Base-by-base conservation (phyloP, 306 rosid species). In the Cucurbita pepo region DNA sequence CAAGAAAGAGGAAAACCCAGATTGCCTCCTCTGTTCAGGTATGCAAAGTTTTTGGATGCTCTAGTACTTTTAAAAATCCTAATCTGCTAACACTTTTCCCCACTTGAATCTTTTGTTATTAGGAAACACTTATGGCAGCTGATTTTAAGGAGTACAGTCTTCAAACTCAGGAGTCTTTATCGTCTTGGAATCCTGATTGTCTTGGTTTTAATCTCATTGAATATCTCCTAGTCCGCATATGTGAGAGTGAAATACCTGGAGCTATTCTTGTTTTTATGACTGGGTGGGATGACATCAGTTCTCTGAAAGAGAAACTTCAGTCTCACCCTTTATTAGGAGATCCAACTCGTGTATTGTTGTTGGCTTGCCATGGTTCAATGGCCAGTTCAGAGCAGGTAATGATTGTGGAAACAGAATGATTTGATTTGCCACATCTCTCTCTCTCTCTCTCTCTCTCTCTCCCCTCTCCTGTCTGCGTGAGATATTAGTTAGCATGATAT, bases 251-350 rank as follows among this genome's bases (percentile, higher is more conserved):
- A 72, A 78, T 72, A 71, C 93, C 92, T 52, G 99, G 99, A 50
- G 99, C 96, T 52, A 79, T 95, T 79, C 85, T 95, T 75, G 91
- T 95, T 83, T 95, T 95, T 83, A 86, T 95, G 99, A 95, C 99
- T 58, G 99, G 99, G 71, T 95, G 99, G 96, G 99, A 95, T 82
- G 99, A 91, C 77, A 91, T 95, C 76, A 88, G 77, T 77, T 88
- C 90, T 79, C 81, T 95, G 66, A 95, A 88, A 77, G 99, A 95
- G 53, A 91, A 91, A 81, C 89, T 95, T 73, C 89, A 77, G 66
- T 67, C 85, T 37, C 90, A 91, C 80, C 80, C 85, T 65, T 59
- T 88, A 55, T 85, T 95, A 76, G 99, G 99, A 25, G 95, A 95
- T 79, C 74, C 90, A 45, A 79, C 74, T 60, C 82, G 66, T 73